These are phyloP conservation scores for Pleurotus tuber-regium DNA, from an alignment of 768 basidiomycete species.

Conservation along the genomic window DNA sequence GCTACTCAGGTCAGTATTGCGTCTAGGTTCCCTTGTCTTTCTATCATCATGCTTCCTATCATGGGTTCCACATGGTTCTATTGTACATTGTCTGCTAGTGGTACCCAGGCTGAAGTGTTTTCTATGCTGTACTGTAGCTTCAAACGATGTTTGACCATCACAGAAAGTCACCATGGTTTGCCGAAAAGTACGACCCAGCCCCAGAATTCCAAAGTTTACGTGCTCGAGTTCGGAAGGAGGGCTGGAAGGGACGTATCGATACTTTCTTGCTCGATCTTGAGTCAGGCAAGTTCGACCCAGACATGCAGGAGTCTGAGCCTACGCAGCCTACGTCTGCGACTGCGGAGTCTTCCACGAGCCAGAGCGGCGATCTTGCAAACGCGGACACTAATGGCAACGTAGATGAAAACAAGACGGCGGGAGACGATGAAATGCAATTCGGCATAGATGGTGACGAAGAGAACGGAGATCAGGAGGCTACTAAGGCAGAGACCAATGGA, in stretches of 20 bases:
- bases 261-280: slow-evolving; percentile 79
- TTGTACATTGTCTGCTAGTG: slow-evolving; percentile 15
- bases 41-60: slow-evolving; percentile 20
- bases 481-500: slow-evolving; percentile 56
- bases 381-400: slow-evolving; percentile 36
- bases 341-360: slow-evolving; percentile 49
- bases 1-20: slow-evolving; percentile 74
- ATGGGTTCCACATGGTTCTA: slow-evolving; percentile 22
- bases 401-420: slow-evolving; percentile 53
- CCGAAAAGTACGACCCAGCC: slow-evolving; percentile 88
- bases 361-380: slow-evolving; percentile 30
- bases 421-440: slow-evolving; percentile 77
- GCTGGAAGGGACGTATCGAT: slow-evolving; percentile 74
- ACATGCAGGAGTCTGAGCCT: slow-evolving; percentile 57
- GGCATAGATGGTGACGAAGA: slow-evolving; percentile 67
- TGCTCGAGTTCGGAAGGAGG: slow-evolving; percentile 76
- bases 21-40: slow-evolving; percentile 14
- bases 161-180: slow-evolving; percentile 94
- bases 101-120: slow-evolving; percentile 29
- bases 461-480: slow-evolving; percentile 19
- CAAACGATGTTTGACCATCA: slow-evolving; percentile 96
- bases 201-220: slow-evolving; percentile 71
- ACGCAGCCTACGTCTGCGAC: slow-evolving; percentile 44
- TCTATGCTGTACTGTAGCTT: slow-evolving; percentile 60
- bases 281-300: slow-evolving; percentile 82